Percentiles rank a stretch among this genome's conserved stretches.
Evolutionary conservation across 2,329 filamentous ascomycete genomes (phyloP).

Genomic region (Onygenales sp.): DNA sequence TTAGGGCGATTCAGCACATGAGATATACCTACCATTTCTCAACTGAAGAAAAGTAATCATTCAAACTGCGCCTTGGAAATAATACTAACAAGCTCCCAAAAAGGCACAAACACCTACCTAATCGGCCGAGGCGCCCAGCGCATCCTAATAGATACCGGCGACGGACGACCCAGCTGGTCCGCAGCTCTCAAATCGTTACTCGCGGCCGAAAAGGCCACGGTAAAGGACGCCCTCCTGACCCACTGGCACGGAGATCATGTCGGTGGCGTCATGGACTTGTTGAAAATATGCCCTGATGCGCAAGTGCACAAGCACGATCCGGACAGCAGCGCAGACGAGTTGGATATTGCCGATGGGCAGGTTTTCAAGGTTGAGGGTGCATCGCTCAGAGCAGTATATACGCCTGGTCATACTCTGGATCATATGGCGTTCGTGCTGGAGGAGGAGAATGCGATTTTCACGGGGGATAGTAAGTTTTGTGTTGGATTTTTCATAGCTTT

Average conservation of each 20-base stretch:
- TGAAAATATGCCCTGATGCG: constrained; percentile 52
- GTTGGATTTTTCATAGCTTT: not conserved
- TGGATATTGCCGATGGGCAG: constrained; percentile 47
- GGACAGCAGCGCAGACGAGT: constrained; percentile 33
- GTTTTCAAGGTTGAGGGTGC: constrained; percentile 43
- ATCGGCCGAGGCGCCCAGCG: constrained; percentile 64
- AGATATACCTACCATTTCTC: not conserved
- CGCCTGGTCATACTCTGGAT: constrained; percentile 70
- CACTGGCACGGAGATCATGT: constrained; percentile 91
- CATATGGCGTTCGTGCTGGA: constrained; percentile 70
- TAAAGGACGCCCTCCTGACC: constrained; percentile 67
- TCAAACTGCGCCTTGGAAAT: not conserved
- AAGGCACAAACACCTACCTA: constrained; percentile 88
- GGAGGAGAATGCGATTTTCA: constrained; percentile 76
- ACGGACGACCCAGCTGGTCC: constrained; percentile 69
- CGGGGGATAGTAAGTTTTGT: constrained; percentile 56
- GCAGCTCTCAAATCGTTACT: constrained; percentile 56
- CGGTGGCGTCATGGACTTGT: constrained; percentile 63
- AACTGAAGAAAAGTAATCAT: not conserved
- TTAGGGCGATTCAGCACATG: too few relatives aligned
- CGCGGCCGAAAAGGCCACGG: constrained; percentile 54
- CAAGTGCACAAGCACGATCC: constrained; percentile 60
- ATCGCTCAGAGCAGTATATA: constrained; percentile 57
- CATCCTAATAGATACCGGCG: constrained; percentile 82
- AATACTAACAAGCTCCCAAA: not conserved